Percentiles rank a stretch among this genome's conserved stretches.
Conservation (phyloP, 208 protist genomes). For the Wallacemonas sp. region DNA sequence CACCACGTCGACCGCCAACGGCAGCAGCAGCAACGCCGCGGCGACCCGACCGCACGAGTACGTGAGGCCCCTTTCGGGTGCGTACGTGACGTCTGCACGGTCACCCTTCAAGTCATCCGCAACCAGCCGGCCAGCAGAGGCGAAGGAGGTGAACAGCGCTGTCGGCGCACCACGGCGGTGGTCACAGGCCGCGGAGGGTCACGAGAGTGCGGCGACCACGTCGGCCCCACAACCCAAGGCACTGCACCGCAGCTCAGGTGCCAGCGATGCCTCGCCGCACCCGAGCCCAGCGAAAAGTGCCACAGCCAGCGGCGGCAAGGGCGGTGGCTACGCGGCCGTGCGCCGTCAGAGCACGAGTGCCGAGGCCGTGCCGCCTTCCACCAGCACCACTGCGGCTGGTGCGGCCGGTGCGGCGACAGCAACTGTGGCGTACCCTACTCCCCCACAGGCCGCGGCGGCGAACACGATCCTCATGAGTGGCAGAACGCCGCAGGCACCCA, state of each 20-base stretch:
- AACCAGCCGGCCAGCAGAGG: background rate
- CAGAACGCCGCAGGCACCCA: background rate
- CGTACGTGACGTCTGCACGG: background rate
- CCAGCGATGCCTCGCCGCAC: background rate
- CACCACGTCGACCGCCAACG: background rate
- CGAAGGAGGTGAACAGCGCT: background rate
- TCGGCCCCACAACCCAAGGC: background rate
- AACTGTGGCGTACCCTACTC: background rate
- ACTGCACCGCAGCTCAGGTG: background rate
- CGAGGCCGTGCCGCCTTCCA: background rate
- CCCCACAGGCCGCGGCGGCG: background rate
- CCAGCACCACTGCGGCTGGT: background rate
- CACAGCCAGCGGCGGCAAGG: background rate
- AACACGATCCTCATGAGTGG: background rate
- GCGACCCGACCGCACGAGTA: background rate
- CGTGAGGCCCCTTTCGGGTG: conserved; percentile 1
- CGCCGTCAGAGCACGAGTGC: conserved; percentile 3
- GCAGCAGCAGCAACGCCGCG: background rate
- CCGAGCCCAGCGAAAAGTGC: background rate
- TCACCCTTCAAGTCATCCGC: conserved; percentile 1
- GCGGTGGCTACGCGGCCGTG: background rate
- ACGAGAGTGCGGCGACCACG: background rate
- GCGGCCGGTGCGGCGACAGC: background rate
- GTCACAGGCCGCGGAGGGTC: background rate
- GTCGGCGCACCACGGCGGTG: background rate